Conservation (phyloP, 306 rosid species). For the Rosa lucieae region DNA sequence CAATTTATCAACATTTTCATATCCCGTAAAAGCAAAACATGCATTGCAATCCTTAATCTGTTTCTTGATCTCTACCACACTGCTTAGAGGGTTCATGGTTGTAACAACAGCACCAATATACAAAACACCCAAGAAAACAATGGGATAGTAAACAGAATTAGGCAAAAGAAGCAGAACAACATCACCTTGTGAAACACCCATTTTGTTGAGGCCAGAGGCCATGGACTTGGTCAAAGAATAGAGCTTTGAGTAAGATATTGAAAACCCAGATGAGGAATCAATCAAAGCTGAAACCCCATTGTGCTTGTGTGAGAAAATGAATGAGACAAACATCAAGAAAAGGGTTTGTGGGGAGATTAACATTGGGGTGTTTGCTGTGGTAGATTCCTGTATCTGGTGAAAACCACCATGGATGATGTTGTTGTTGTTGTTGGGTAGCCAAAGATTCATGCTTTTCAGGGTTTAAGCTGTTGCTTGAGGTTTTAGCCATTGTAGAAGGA, state of each 20-base stretch:
- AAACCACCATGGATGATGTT: constrained; percentile 62
- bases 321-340: constrained; percentile 70
- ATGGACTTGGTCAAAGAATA: constrained; percentile 52
- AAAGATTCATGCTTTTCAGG: not conserved
- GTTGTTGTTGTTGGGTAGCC: not conserved
- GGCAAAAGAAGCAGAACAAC: constrained; percentile 70
- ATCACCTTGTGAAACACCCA: constrained; percentile 65
- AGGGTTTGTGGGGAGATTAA: constrained; percentile 57
- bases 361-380: constrained; percentile 41
- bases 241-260: constrained; percentile 60
- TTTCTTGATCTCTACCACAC: constrained; percentile 52
- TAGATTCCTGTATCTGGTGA: constrained; percentile 65
- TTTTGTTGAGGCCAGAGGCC: constrained; percentile 61
- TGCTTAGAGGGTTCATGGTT: constrained; percentile 68
- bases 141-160: constrained; percentile 69
- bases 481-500: constrained; percentile 27
- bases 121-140: constrained; percentile 51
- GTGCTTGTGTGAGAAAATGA: constrained; percentile 56
- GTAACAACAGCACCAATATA: constrained; percentile 67
- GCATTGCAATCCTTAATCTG: constrained; percentile 50
- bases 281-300: constrained; percentile 66
- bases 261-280: constrained; percentile 64
- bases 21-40: constrained; percentile 44
- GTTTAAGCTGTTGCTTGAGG: constrained; percentile 7
- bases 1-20: constrained; percentile 38